Evolutionary conservation across 805 yeast species (phyloP), one percentile per base, ranked within the genome.

Genomic region (Tetrapisispora taiwanensis): DNA sequence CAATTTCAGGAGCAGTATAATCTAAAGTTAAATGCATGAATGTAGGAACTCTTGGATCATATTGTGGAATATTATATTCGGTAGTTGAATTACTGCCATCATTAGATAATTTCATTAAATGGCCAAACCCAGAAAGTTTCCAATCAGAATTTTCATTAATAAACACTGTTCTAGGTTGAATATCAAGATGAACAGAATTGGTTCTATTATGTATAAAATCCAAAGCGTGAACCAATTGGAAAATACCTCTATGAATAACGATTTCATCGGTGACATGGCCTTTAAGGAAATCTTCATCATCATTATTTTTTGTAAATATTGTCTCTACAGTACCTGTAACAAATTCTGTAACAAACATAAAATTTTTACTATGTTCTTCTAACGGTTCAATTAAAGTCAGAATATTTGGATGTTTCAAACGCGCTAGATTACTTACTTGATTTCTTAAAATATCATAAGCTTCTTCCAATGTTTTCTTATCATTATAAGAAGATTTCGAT

Each of bases 121-220:
- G 69, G 0, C 70, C 80, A 47, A 92, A 72, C 0, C 97, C 97
- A 7, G 84, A 74, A 2, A 92, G 60, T 60, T 90, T 92, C 97
- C 98, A 92, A 64, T 92, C 97, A 4, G 94, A 89, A 51, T 79
- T 83, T 33, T 78, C 82, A 52, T 84, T 89, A 17, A 90, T 74
- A 45, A 83, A 75, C 1, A 92, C 71, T 0, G 95, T 76, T 8
- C 74, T 67, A 1, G 98, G 98, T 50, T 79, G 79, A 30, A 92
- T 52, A 51, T 87, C 84, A 50, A 84, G 60, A 64, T 90, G 95
- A 7, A 84, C 81, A 24, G 78, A 74, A 24, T 79, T 73, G 18
- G 94, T 84, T 47, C 77, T 75, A 44, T 77, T 76, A 59, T 92
- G 97, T 36, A 92, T 72, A 56, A 92, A 92, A 50, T 82, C 81